phyloP scores from a whole-genome alignment of 768 basidiomycete genomes.

The Termitomyces sp. region DNA sequence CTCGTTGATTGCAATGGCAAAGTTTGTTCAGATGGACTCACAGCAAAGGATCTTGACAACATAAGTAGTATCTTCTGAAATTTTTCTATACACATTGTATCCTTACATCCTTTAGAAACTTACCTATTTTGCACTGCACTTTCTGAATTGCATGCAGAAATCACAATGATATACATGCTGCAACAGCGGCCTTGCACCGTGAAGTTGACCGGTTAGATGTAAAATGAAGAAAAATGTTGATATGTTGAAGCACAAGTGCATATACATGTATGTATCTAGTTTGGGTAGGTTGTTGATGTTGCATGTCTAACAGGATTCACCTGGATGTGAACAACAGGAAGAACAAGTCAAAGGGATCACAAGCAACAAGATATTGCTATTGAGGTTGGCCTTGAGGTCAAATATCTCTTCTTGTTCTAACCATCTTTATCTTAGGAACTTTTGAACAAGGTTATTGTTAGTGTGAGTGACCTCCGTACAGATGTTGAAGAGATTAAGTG shows the following conservation, averaged over 20 bases:
- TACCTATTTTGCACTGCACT: slow-evolving; percentile 93
- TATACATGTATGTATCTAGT: slow-evolving; percentile 15
- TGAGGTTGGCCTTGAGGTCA: slow-evolving; percentile 47
- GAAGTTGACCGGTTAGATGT: slow-evolving; percentile 84
- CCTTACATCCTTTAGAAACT: slow-evolving; percentile 58
- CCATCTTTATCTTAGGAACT: slow-evolving; percentile 49
- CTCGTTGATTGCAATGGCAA: slow-evolving; percentile 73
- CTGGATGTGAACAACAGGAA: slow-evolving; percentile 95
- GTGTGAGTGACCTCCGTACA: slow-evolving; percentile 74
- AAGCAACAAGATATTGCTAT: slow-evolving; percentile 84
- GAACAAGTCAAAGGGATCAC: slow-evolving; percentile 80
- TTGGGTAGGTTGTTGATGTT: neutral
- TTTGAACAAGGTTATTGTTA: slow-evolving; percentile 70
- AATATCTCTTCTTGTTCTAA: neutral
- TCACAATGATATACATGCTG: slow-evolving; percentile 73
- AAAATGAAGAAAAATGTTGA: slow-evolving; percentile 94
- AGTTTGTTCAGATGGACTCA: slow-evolving; percentile 69
- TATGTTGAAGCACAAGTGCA: slow-evolving; percentile 89
- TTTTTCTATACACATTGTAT: neutral
- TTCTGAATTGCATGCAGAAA: slow-evolving; percentile 84
- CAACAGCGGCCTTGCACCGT: slow-evolving; percentile 72
- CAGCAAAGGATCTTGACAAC: slow-evolving; percentile 77
- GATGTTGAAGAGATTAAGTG: slow-evolving; percentile 84
- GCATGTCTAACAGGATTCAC: slow-evolving; percentile 63
- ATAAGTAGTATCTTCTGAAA: slow-evolving; percentile 38